Base-by-base conservation (phyloP, 371 early-diverging fungal species). In the Saksenaea vasiformis region DNA sequence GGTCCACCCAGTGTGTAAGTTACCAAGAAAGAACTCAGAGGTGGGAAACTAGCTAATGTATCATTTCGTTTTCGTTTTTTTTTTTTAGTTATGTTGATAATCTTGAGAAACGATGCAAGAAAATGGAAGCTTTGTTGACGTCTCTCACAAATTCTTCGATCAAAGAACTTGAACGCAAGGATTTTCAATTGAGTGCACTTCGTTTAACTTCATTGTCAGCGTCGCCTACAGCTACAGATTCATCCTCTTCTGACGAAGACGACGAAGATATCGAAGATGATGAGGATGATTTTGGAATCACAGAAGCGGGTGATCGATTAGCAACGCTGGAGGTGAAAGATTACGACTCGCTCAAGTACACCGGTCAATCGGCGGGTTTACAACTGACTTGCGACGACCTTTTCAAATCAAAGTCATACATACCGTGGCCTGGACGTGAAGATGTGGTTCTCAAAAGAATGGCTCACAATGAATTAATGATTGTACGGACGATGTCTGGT, bases 1-100 rank as follows among this genome's bases (percentile, higher is more conserved):
- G 82, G 82, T 1, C 82, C 82, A 37, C 80, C 80, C 8, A 80
- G 78, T 67, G 78, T 77, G 76, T 80, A 68, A 72, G 76, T 63
- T 36, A 26, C 15, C 11, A 26, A 55, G 15, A 17, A 55, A 55
- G 5, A 55, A 55, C 22, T 28, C 15, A 24, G 24, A 51, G n/a
- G 47, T 60, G 15, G 17, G n/a, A 28, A 47, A 14, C n/a, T n/a
- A n/a, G n/a, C n/a, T n/a, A n/a, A 36, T 58, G 47, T 31, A 14
- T n/a, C 5, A 14, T 35, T 64, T 59, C 14, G 22, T 28, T 59
- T 11, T 28, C 3, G 28, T 8, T 54, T 34, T 43, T n/a, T 34
- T 51, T 9, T 5, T 41, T 39, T 61, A 78, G 78, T 15, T 81
- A 81, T 60, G 79, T 81, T 14, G 79, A 78, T 56, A 73, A 75